A percentile compares a stretch with the other conserved stretches of the same genome.
phyloP scores from a whole-genome alignment of 176 grass and related monocot genomes.

The Aechmea fasciata region DNA sequence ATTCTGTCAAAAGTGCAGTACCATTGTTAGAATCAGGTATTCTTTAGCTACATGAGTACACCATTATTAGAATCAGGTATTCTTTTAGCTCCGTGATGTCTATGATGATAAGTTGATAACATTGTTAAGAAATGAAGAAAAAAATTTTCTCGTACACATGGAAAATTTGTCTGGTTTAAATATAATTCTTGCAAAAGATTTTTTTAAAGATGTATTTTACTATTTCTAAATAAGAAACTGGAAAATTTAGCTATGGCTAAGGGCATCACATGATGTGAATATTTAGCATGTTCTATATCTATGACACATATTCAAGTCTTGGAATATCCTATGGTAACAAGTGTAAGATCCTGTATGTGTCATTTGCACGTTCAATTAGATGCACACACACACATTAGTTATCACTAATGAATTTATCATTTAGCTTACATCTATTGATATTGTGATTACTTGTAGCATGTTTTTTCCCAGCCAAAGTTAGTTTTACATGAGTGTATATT shows the following conservation, averaged over 20 bases:
- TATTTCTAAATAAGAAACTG: neutral
- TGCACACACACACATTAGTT: neutral
- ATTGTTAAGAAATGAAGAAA: too few relatives aligned
- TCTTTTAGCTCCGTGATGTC: constrained; percentile 7
- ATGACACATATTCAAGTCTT: too few relatives aligned
- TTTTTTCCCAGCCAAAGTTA: neutral
- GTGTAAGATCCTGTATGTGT: too few relatives aligned
- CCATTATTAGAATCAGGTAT: constrained; percentile 29
- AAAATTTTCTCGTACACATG: too few relatives aligned
- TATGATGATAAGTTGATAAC: too few relatives aligned
- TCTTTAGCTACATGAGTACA: constrained; percentile 11
- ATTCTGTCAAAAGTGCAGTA: constrained; percentile 31
- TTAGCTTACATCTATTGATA: neutral
- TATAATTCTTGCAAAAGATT: too few relatives aligned
- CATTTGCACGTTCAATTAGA: neutral
- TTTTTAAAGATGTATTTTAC: neutral
- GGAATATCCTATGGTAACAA: too few relatives aligned
- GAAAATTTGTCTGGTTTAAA: too few relatives aligned
- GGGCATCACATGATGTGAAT: too few relatives aligned
- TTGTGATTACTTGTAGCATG: neutral
- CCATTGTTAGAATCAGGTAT: constrained; percentile 30
- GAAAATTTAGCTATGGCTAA: too few relatives aligned
- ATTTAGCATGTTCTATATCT: too few relatives aligned
- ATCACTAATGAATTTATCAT: neutral
- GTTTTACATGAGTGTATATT: neutral